Evolutionary conservation across 1,284 basidiomycete species (phyloP), one percentile per base, ranked within the genome.

Genomic region (Rhodotorula sp.): DNA sequence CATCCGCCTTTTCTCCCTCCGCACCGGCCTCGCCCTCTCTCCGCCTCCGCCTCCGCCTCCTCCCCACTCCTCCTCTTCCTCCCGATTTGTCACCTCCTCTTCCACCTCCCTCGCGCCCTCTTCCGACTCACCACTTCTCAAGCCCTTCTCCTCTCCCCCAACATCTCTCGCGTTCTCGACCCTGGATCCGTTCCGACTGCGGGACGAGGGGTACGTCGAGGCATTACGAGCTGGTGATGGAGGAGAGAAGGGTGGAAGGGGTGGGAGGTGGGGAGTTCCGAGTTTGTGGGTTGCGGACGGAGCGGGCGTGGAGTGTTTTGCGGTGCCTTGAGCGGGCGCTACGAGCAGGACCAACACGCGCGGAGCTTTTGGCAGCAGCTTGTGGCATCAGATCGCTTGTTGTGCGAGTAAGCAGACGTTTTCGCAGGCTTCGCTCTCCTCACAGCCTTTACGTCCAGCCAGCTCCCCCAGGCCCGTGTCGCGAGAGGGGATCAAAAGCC

Each of bases 1-100:
- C 7, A 36, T 71, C 46, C 70, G 70, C 20, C 34, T 71, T 52
- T 71, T 59, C 54, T 71, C 70, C 27, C 70, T 71, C 48, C 59
- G 63, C 11, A 67, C 54, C 39, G 68, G 68, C 19, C 36, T 11
- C 22, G 4, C 52, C 48, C n/a, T 17, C 30, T 15, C 47, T 32
- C 60, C 9, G 6, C 30, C 53, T 15, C 29, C 22, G 5, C 29
- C 62, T 29, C 6, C n/a, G n/a, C n/a, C 34, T 11, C 20, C 58
- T 1, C n/a, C 44, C 11, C 5, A 32, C 15, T 22, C 22, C 36
- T 22, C 6, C 27, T 22, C 52, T 10, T 8, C 32, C 20, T n/a
- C 44, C 8, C 22, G 11, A 3, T 10, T 11, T 11, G 24, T 15
- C 60, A 24, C 44, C 39, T 19, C 13, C n/a, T 27, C 29, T 6